Conservation (phyloP, 2,329 filamentous ascomycete species). For the Phaeosphaeria sp. region DNA sequence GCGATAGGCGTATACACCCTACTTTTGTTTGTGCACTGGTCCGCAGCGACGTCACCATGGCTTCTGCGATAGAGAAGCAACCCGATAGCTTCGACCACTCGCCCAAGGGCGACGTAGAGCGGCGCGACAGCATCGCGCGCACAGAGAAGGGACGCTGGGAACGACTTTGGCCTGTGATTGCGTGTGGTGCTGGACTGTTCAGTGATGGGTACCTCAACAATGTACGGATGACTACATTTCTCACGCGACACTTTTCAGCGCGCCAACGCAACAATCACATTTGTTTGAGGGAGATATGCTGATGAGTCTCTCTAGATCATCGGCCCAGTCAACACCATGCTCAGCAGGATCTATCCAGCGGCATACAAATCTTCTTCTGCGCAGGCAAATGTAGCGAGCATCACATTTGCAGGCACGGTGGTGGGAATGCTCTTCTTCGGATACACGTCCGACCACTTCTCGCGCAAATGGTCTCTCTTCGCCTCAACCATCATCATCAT, state of each 20-base stretch:
- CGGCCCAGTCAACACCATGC: constrained; percentile 82
- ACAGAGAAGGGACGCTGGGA: constrained; percentile 47
- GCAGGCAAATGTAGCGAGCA: constrained; percentile 76
- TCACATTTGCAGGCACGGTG: constrained; percentile 87
- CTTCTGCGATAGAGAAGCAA: constrained; percentile 12
- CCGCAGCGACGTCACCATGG: constrained; percentile 13
- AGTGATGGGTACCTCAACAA: constrained; percentile 93
- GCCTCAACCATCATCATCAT: constrained; percentile 84
- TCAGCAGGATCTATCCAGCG: constrained; percentile 70
- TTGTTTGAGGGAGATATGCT: constrained; percentile 8
- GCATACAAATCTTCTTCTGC: constrained; percentile 74
- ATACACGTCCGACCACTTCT: constrained; percentile 82
- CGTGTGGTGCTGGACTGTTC: constrained; percentile 88
- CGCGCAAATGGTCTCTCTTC: constrained; percentile 81
- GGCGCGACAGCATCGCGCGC: constrained; percentile 33
- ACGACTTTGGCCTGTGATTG: constrained; percentile 76
- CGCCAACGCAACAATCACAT: constrained; percentile 3
- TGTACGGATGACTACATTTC: constrained; percentile 55
- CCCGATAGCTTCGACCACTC: constrained; percentile 2
- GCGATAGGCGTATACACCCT: no score
- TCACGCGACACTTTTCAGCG: constrained; percentile 3
- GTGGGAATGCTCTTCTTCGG: constrained; percentile 83
- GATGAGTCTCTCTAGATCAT: constrained; percentile 67
- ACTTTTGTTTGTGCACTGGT: neutral
- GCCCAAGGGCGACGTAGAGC: constrained; percentile 22